Evolutionary conservation across 1,284 basidiomycete genomes (phyloP).

Genomic region (Tilletia walkeri): DNA sequence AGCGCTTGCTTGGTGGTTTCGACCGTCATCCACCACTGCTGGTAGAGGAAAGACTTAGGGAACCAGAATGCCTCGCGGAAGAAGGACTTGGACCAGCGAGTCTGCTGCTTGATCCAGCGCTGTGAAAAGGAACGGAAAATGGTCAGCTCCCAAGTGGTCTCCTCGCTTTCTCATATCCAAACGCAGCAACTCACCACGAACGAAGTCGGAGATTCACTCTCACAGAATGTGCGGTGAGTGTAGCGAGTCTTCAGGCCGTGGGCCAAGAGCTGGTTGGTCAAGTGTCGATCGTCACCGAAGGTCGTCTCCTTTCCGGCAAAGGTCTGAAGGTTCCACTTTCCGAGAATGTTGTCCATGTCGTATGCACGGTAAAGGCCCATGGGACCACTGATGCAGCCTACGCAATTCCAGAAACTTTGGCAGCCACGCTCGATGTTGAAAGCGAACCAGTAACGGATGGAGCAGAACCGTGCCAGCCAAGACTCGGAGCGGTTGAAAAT

Average conservation of each 20-base stretch:
- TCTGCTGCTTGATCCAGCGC: constrained; percentile 21
- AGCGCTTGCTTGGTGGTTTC: constrained; percentile 19
- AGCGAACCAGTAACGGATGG: constrained; percentile 19
- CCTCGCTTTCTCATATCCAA: too few relatives aligned
- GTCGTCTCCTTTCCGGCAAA: constrained; percentile 20
- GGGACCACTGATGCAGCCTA: constrained; percentile 18
- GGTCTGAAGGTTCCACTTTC: constrained; percentile 19
- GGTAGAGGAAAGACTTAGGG: constrained; percentile 14
- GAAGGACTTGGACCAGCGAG: constrained; percentile 21
- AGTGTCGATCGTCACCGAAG: constrained; percentile 21
- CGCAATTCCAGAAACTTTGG: constrained; percentile 21
- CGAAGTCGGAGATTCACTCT: constrained; percentile 16
- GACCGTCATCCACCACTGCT: constrained; percentile 19
- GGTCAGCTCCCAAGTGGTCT: neutral
- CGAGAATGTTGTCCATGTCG: constrained; percentile 19
- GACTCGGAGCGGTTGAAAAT: constrained; percentile 19
- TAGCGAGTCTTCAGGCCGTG: constrained; percentile 19
- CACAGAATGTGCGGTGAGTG: constrained; percentile 21
- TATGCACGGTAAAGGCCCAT: constrained; percentile 20
- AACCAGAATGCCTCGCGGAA: constrained; percentile 24
- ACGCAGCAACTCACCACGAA: constrained; percentile 11
- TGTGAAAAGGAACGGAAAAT: neutral
- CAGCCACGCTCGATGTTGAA: constrained; percentile 23
- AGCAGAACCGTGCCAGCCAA: constrained; percentile 13
- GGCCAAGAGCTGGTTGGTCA: constrained; percentile 19